Evolutionary conservation across 352 stramenopile species (phyloP).

Genomic region (Phytophthora citricola): DNA sequence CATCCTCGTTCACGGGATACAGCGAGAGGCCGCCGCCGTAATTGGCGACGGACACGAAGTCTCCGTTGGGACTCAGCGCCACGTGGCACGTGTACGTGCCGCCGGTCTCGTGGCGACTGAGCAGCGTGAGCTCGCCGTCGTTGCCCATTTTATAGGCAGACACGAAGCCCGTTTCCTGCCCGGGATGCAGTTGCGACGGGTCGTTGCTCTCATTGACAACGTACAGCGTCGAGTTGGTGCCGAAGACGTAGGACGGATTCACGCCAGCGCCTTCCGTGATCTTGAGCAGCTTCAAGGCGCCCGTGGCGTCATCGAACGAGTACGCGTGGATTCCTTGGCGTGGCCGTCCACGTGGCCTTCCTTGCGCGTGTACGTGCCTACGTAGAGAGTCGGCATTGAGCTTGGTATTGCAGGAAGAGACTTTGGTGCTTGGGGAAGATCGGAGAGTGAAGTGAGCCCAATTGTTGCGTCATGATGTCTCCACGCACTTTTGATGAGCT

Average conservation of each 20-base stretch:
- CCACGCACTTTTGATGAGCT: constrained; percentile 23
- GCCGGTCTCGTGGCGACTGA: constrained; percentile 62
- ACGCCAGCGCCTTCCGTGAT: constrained; percentile 60
- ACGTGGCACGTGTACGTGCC: constrained; percentile 74
- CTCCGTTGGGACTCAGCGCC: constrained; percentile 45
- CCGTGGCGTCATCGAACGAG: constrained; percentile 57
- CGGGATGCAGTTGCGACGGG: constrained; percentile 31
- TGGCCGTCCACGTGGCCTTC: constrained; percentile 82
- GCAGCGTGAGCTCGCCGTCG: constrained; percentile 43
- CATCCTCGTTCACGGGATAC: constrained; percentile 64
- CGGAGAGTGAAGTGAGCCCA: constrained; percentile 29
- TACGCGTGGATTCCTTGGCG: constrained; percentile 76
- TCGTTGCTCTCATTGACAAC: constrained; percentile 76
- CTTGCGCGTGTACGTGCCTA: constrained; percentile 87
- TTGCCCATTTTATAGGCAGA: constrained; percentile 55
- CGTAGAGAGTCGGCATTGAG: constrained; percentile 58
- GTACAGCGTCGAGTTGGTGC: constrained; percentile 57
- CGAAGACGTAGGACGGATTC: constrained; percentile 75
- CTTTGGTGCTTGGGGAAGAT: constrained; percentile 16
- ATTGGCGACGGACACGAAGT: constrained; percentile 77
- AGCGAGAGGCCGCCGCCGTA: constrained; percentile 72
- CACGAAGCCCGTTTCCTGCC: constrained; percentile 64
- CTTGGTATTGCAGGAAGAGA: constrained; percentile 3
- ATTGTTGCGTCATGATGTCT: not conserved
- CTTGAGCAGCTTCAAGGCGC: constrained; percentile 51